These are phyloP conservation scores for Antrodiella citrinella DNA, from an alignment of 768 basidiomycete species.

Conservation along the genomic window DNA sequence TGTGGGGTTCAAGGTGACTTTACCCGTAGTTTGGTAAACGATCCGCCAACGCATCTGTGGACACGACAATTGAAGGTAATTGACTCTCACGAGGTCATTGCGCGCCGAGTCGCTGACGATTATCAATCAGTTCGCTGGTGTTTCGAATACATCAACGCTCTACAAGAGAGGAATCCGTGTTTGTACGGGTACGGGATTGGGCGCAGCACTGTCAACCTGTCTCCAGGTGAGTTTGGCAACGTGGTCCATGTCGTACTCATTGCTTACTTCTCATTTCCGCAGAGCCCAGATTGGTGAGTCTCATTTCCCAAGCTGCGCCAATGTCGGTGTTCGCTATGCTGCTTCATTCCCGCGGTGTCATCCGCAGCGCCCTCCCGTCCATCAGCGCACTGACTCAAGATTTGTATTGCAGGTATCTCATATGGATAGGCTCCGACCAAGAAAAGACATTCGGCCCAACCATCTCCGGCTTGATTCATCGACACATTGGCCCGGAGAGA, in stretches of 20 bases:
- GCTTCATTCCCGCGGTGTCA: slow-evolving; percentile 8
- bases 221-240: slow-evolving; percentile 22
- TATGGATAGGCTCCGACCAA: slow-evolving; percentile 38
- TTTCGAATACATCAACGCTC: slow-evolving; percentile 34
- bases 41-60: slow-evolving; percentile 33
- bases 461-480: slow-evolving; percentile 31
- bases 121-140: slow-evolving; percentile 31
- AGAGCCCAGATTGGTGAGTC: slow-evolving; percentile 28
- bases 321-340: neutral
- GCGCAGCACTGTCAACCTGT: slow-evolving; percentile 37
- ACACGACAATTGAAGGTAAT: slow-evolving; percentile 35
- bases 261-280: neutral
- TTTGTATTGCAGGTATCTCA: slow-evolving; percentile 25
- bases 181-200: slow-evolving; percentile 37
- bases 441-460: slow-evolving; percentile 38
- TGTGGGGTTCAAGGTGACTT: slow-evolving; percentile 41
- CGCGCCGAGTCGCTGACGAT: neutral
- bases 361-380: neutral
- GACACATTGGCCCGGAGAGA: slow-evolving; percentile 30
- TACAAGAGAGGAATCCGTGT: slow-evolving; percentile 38
- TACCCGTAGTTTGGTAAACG: slow-evolving; percentile 32
- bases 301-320: neutral
- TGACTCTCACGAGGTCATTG: neutral
- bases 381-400: neutral
- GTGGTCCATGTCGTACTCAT: neutral